Evolutionary conservation across 2,329 filamentous ascomycete genomes (phyloP), one percentile per base, ranked within the genome.

Genomic region (Aulographum hederae): DNA sequence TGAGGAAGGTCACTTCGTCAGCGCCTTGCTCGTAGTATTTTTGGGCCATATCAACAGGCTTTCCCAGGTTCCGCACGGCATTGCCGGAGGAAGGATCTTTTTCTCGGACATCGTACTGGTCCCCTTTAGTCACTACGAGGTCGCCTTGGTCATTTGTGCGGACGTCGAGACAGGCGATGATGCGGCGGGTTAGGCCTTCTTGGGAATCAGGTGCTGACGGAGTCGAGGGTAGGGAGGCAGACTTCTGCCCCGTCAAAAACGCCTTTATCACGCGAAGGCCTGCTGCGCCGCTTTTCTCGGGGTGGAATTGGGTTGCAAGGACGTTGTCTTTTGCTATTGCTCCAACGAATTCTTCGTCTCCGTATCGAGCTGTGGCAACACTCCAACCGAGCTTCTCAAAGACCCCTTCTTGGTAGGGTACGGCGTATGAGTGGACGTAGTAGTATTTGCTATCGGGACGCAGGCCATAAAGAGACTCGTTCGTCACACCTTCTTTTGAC

Each of bases 91-190:
- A 63, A 35, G 63, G 61, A 16, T 63, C 61, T 56, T 94, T 94
- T 47, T 95, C 89, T 19, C 89, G 79, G 5, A 98, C 89, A 47
- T 98, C 89, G 58, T 98, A 98, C 54, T 95, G 86, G 56, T 98
- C 89, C 35, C 89, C 89, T 56, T 98, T 98, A 11, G 89, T 98
- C 23, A 98, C 89, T 1, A 98, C 89, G 6, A 98, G 65, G 53
- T 98, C 89, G 20, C 89, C 89, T 37, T 78, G 65, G 52, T 98
- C 89, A 53, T 98, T 98, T 32, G 85, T 72, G 27, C 89, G 78
- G 31, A 98, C 89, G 49, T 98, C 89, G 18, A 98, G 72, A 49
- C 89, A 98, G 18, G 89, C 89, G 48, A 98, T 95, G 31, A 98
- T 73, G 41, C 89, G 72, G 37, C 84, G 67, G n/a, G 89, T 98